Evolutionary conservation across 129 eudicot species (phyloP).

Genomic region (Scalesia atractyloides): DNA sequence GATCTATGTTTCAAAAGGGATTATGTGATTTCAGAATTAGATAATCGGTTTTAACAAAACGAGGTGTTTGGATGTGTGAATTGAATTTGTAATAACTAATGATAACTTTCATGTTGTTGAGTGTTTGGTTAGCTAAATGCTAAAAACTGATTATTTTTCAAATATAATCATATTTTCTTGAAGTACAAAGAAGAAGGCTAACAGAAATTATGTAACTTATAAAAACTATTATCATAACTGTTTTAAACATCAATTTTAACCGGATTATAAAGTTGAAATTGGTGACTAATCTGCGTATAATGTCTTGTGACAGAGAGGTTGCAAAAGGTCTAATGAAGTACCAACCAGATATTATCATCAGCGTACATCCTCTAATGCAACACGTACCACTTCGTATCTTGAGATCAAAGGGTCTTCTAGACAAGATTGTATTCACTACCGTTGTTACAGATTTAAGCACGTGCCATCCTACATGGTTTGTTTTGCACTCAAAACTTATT

Average conservation of each 20-base stretch:
- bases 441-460: slow-evolving; percentile 94
- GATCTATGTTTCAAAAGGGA: no score
- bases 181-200: neutral
- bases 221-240: neutral
- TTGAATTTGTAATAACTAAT: neutral
- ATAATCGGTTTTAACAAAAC: no score
- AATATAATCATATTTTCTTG: neutral
- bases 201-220: no score
- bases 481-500: slow-evolving; percentile 10
- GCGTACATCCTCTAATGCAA: slow-evolving; percentile 99
- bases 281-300: slow-evolving; percentile 10
- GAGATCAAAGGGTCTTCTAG: slow-evolving; percentile 86
- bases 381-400: slow-evolving; percentile 96
- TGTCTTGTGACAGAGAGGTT: slow-evolving; percentile 67
- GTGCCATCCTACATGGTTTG: slow-evolving; percentile 98
- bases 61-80: slow-evolving; percentile 9
- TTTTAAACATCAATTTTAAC: no score
- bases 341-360: slow-evolving; percentile 92
- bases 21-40: no score
- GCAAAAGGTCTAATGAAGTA: slow-evolving; percentile 95
- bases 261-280: neutral
- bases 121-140: neutral
- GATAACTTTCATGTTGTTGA: neutral
- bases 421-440: slow-evolving; percentile 91
- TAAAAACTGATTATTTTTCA: neutral